Base-by-base conservation (phyloP, 2,329 filamentous ascomycete species). In the Phyllosticta citrichinensis region DNA sequence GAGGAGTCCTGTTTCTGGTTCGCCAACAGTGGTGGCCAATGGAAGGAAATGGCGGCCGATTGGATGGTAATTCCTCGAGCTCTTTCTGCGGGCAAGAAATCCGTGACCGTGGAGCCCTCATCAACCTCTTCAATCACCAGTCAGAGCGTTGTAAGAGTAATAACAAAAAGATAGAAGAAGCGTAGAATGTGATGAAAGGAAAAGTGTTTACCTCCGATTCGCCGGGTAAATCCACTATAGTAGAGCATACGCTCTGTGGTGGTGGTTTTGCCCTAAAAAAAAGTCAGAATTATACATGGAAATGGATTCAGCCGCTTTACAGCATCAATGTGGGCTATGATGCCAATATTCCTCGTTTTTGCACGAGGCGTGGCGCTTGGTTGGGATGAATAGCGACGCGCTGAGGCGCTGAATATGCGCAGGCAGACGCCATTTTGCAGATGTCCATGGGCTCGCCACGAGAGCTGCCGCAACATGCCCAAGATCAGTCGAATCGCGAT, bases 161-260 rank as follows among this genome's bases (percentile, higher is more conserved):
- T 22, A 3, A 22, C 2, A 22, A 22, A 22, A 22, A 22, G 22
- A 22, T 22, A 22, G 22, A 3, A 22, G 22, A 22, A 22, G 22
- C 22, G n/a, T n/a, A n/a, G n/a, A 60, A 58, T 2, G 19, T 11
- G 22, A 53, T 22, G 19, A 51, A 33, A 59, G 30, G 20, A 27
- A 58, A 56, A 56, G 20, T 8, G 58, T 60, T 55, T 77, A 83
- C 81, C 80, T 77, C 94, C 94, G 69, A 97, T 85, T 73, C 92
- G 82, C 65, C 89, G 82, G 10, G 92, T 96, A 64, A 92, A 86
- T 56, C 94, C 93, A 72, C 91, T 95, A 70, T 97, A 96, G 71
- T 91, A 97, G 69, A 99, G 87, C 93, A 97, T 97, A 62, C 94
- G 91, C 84, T 99, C 94, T 3, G 94, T 97, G 0, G 94, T 99